Evolutionary conservation across 805 yeast genomes (phyloP), one percentile per base, ranked within the genome.

Genomic region (Monosporozyma aerobia): DNA sequence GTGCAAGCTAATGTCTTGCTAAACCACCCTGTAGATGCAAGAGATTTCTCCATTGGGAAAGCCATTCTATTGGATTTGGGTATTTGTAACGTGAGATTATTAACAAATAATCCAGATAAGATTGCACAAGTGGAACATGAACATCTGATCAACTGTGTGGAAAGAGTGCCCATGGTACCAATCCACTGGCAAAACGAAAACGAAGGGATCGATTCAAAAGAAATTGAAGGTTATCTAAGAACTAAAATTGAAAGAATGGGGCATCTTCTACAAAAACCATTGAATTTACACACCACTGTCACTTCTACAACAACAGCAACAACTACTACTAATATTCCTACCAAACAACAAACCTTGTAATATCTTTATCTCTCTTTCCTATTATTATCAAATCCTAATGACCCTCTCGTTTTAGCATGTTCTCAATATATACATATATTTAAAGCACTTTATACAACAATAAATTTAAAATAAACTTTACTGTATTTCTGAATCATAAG

Each of bases 161-260:
- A 92, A 67, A 79, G 99, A 58, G 90, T 92, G 2, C 96, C 99
- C 39, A 94, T 94, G 99, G 79, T 94, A 3, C 99, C 99, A 13
- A 76, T 90, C 52, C 90, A 96, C 7, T 94, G 99, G 99, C 74
- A 75, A 35, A 63, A 70, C 25, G 73, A 70, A 29, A 56, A 60
- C 3, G 67, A 65, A n/a, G 98, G 98, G 6, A 85, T 94, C 54
- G 77, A 83, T 58, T 80, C 90, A 37, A 78, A 77, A 55, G 99
- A 94, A 69, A 86, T 94, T 33, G 96, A 94, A 61, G 96, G 96
- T 1, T 94, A 94, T 63, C 73, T 94, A 54, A 80, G 94, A 62
- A 94, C 99, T 1, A 94, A 94, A 71, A 87, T 92, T 51, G 96
- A 92, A 69, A 77, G 96, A 62, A 94, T 94, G 99, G 99, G 99